Base-by-base conservation (phyloP, 768 basidiomycete species). In the Amanita molliuscula region DNA sequence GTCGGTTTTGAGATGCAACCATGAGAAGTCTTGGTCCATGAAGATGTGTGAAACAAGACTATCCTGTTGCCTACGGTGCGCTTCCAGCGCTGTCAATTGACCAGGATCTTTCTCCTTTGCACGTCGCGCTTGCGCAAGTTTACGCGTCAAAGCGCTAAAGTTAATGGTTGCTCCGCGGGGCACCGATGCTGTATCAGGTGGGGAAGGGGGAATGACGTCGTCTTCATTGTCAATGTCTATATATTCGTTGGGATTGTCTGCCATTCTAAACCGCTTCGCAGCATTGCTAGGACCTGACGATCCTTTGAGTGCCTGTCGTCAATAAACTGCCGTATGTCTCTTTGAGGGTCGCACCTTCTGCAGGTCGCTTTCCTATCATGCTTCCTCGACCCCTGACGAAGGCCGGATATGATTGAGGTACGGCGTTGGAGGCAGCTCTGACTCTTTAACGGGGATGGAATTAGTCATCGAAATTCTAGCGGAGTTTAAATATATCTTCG, bases 1-100 rank as follows among this genome's bases (percentile, higher is more conserved):
- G 68, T 99, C 96, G 2, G 78, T 70, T 64, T 97, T 96, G 48
- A 99, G 70, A 57, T 85, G 81, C 36, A 96, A 71, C 75, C 80
- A 87, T 2, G 87, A 84, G 59, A 89, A 93, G 65, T 94, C 91
- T 59, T 84, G 85, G 49, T 85, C 77, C 71, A 78, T 79, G 65
- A 92, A 89, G 29, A 90, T 86, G 56, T 88, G 80, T 7, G 88
- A 89, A 26, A 89, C 82, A 2, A 88, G 75, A 31, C 67, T 76
- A 59, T 88, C 81, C 62, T 89, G 86, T 50, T 84, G 82, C 37
- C 78, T 74, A 37, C 85, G 77, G 60, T 88, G 84, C 9, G 72
- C 67, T 54, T 81, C 77, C 50, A 86, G 66, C 15, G 77, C 75
- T 42, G 77, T 72, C 44, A 74, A 65, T 46, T 74, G 71, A n/a